Conservation (phyloP, 306 rosid species). For the Cucumis melo region DNA sequence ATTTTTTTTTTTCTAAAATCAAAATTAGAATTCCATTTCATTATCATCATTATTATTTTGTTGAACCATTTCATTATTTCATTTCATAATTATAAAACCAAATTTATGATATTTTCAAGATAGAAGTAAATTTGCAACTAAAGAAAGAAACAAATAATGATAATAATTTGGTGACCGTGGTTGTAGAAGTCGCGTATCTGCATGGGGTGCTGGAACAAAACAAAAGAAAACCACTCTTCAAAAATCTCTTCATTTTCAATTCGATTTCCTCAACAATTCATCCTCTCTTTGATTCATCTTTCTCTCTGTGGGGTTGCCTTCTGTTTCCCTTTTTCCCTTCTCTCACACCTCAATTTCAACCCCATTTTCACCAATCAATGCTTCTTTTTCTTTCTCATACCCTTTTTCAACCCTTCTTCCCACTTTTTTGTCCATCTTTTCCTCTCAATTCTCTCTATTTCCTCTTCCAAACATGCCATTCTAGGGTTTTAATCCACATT, state of each 20-base stretch:
- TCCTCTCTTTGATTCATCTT: conserved; percentile 9
- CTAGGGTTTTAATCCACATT: not conserved
- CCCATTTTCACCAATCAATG: conserved; percentile 5
- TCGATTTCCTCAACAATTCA: not conserved
- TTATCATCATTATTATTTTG: no score
- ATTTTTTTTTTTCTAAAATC: no score
- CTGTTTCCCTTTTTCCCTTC: conserved; percentile 13
- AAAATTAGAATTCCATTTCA: no score
- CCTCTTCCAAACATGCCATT: not conserved
- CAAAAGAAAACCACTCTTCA: not conserved
- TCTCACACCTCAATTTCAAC: conserved; percentile 28
- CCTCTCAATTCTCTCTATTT: not conserved
- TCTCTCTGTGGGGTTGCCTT: conserved; percentile 4
- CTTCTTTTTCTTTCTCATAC: conserved; percentile 8
- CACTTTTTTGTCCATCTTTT: not conserved
- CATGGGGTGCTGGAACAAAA: not conserved
- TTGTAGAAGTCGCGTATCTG: not conserved
- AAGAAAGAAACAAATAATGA: no score
- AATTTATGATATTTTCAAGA: no score
- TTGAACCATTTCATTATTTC: no score
- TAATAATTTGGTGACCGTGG: not conserved
- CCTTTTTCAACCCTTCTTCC: not conserved
- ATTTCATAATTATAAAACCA: no score
- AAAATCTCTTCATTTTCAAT: not conserved
- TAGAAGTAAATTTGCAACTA: no score